Conservation (phyloP, 352 stramenopile genomes). For the Globisporangium nodosum region DNA sequence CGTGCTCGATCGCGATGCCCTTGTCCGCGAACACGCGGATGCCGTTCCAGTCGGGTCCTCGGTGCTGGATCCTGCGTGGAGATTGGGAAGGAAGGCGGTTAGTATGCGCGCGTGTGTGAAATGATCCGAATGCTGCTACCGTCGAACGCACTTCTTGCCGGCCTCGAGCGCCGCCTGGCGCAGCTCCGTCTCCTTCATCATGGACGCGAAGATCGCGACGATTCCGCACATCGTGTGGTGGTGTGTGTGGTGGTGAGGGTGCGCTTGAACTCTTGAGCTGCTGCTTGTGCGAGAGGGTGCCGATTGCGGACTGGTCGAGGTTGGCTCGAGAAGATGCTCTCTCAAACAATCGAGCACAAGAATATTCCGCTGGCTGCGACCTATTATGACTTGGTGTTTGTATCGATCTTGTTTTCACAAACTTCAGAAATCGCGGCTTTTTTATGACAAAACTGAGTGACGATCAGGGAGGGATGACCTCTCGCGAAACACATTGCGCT, state of each 20-base stretch:
- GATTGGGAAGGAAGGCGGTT: not conserved
- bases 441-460: not conserved
- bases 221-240: slow-evolving; percentile 93
- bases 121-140: too few relatives aligned
- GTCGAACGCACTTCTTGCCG: slow-evolving; percentile 73
- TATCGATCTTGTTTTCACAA: slow-evolving; percentile 8
- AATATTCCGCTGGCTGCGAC: slow-evolving; percentile 20
- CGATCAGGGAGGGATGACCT: too few relatives aligned
- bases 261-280: not conserved
- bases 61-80: slow-evolving; percentile 86
- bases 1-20: slow-evolving; percentile 92
- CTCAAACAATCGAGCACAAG: slow-evolving; percentile 18
- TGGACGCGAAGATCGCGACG: slow-evolving; percentile 96
- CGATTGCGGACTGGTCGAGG: slow-evolving; percentile 10
- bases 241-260: not conserved
- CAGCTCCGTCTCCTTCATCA: slow-evolving; percentile 91
- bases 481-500: too few relatives aligned
- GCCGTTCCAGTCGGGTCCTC: slow-evolving; percentile 96
- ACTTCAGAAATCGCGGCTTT: slow-evolving; percentile 4
- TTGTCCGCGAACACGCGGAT: slow-evolving; percentile 75
- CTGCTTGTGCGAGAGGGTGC: slow-evolving; percentile 2
- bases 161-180: slow-evolving; percentile 93
- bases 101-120: not conserved
- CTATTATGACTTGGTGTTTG: not conserved
- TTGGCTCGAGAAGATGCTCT: not conserved